These are phyloP conservation scores for Aspergillus kassunensis DNA, from an alignment of 495 filamentous ascomycete genomes.

Conservation along the genomic window DNA sequence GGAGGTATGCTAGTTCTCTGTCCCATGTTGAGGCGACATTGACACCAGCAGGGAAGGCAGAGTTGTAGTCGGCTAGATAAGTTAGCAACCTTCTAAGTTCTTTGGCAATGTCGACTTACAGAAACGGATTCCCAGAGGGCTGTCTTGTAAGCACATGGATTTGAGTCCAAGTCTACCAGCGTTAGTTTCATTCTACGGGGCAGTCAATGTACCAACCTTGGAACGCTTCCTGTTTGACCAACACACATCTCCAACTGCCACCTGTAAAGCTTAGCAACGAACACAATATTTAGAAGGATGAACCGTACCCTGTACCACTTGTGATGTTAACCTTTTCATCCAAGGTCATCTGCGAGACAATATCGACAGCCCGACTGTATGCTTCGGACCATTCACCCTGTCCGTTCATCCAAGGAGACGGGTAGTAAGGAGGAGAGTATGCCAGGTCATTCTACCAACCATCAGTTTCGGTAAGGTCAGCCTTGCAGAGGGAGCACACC, in stretches of 20 bases:
- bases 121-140: conserved; percentile 76
- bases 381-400: conserved; percentile 73
- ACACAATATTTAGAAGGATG: neutral
- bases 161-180: conserved; percentile 67
- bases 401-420: conserved; percentile 74
- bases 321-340: conserved; percentile 92
- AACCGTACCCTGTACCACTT: conserved; percentile 67
- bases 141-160: conserved; percentile 84
- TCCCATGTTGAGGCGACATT: conserved; percentile 82
- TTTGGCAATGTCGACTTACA: conserved; percentile 31
- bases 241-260: conserved; percentile 79
- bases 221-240: conserved; percentile 56
- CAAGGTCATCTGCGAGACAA: conserved; percentile 80
- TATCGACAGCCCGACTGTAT: conserved; percentile 68
- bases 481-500: conserved; percentile 14
- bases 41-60: conserved; percentile 76
- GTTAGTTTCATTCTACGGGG: neutral
- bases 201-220: conserved; percentile 22
- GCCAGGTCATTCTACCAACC: conserved; percentile 28
- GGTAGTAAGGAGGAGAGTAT: conserved; percentile 66
- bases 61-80: conserved; percentile 67
- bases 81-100: conserved; percentile 11
- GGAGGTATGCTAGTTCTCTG: conserved; percentile 62
- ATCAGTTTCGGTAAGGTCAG: neutral
- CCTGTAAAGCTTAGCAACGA: conserved; percentile 32